Percentiles rank a stretch among this genome's conserved stretches.
Conservation (phyloP, 495 filamentous ascomycete species). For the Letharia columbiana region DNA sequence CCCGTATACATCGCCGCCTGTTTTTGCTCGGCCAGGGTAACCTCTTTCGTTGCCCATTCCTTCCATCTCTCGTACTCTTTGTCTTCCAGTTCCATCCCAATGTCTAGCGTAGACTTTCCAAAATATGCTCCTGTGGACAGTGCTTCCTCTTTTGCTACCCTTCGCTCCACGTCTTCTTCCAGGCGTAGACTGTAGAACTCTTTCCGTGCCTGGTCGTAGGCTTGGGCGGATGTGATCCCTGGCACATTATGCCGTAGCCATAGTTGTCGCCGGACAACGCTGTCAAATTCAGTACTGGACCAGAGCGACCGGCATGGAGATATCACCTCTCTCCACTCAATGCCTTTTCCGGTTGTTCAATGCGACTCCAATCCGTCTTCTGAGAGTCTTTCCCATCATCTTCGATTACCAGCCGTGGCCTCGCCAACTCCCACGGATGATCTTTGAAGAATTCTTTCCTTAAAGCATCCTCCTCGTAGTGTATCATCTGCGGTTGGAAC, state of each 20-base stretch:
- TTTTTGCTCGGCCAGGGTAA: conserved; percentile 37
- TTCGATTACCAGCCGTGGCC: conserved; percentile 78
- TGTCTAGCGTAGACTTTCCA: conserved; percentile 59
- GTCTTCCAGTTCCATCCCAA: conserved; percentile 79
- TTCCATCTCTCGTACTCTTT: conserved; percentile 71
- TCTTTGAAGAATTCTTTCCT: conserved; percentile 77
- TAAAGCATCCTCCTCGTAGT: conserved; percentile 78
- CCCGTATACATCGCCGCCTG: conserved; percentile 40
- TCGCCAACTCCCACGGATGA: conserved; percentile 94
- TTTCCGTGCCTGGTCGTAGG: conserved; percentile 82
- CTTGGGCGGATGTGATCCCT: conserved; percentile 49
- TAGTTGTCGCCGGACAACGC: conserved; percentile 87
- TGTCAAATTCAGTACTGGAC: conserved; percentile 34
- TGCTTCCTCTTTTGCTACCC: conserved; percentile 85
- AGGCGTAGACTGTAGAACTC: conserved; percentile 86
- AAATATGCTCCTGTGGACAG: conserved; percentile 77
- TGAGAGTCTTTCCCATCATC: conserved; percentile 71
- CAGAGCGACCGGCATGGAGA: background rate
- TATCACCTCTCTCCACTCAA: conserved; percentile 54
- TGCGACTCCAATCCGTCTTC: conserved; percentile 66
- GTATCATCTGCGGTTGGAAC: conserved; percentile 69
- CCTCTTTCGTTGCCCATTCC: conserved; percentile 58
- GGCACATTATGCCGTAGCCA: conserved; percentile 65
- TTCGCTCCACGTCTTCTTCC: conserved; percentile 69
- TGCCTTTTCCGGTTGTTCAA: conserved; percentile 68